A percentile compares a stretch with the other conserved stretches of the same genome.
Conservation (phyloP, 2,329 filamentous ascomycete species). For the Cytospora leucostoma region DNA sequence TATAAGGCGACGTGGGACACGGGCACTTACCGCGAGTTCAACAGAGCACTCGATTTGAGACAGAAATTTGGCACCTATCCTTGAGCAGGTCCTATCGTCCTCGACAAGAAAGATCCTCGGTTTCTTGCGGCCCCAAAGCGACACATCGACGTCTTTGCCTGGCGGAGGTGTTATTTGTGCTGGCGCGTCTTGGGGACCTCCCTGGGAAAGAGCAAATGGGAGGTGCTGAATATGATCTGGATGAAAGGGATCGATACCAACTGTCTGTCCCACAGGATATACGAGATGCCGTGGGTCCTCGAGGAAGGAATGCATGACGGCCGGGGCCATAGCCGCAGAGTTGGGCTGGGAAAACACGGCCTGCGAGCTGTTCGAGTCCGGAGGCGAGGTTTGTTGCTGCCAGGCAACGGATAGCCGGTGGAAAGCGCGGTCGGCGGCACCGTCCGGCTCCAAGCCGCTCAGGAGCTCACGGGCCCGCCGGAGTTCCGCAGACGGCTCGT, state of each 20-base stretch:
- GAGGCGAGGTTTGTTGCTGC: conserved; percentile 49
- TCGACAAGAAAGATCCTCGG: conserved; percentile 91
- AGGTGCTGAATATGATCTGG: conserved; percentile 94
- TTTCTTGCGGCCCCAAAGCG: conserved; percentile 60
- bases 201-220: conserved; percentile 76
- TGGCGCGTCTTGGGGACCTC: conserved; percentile 52
- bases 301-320: conserved; percentile 50
- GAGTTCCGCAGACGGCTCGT: conserved; percentile 53
- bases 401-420: conserved; percentile 58
- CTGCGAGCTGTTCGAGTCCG: conserved; percentile 51
- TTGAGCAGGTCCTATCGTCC: conserved; percentile 68
- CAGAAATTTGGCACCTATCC: conserved; percentile 69
- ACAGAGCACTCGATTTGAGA: conserved; percentile 66
- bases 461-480: conserved; percentile 59
- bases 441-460: conserved; percentile 53
- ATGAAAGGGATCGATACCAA: conserved; percentile 93
- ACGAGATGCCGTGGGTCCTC: conserved; percentile 68
- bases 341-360: conserved; percentile 58
- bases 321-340: conserved; percentile 41
- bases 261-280: conserved; percentile 86
- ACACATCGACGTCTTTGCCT: conserved; percentile 41
- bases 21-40: conserved; percentile 62
- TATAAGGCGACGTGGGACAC: not conserved
- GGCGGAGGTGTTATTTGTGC: conserved; percentile 40
- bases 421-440: conserved; percentile 55